phyloP scores from a whole-genome alignment of 2,329 filamentous ascomycete species.

The Phyllosticta citrichinensis region DNA sequence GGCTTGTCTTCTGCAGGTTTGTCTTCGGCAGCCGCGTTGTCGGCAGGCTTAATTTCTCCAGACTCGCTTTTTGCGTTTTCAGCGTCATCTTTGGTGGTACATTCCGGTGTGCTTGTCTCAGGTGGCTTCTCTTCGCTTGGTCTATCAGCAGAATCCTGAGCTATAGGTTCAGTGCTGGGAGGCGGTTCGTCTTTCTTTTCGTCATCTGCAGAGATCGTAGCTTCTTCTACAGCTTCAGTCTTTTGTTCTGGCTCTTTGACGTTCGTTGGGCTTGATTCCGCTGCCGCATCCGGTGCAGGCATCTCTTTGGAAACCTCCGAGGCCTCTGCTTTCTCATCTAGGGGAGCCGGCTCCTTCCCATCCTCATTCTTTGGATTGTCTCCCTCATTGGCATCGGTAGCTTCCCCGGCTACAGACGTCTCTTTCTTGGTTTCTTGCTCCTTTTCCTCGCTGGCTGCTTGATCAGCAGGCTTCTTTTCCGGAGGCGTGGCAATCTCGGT shows the following conservation, averaged over 20 bases:
- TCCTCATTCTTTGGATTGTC: background rate
- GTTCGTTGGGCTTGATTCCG: background rate
- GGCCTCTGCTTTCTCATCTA: background rate
- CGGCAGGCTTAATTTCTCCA: background rate
- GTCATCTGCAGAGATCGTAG: background rate
- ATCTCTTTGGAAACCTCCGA: background rate
- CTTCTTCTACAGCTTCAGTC: background rate
- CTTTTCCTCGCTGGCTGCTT: background rate
- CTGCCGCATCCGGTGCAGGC: background rate
- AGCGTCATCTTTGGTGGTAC: constrained; percentile 6
- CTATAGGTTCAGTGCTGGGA: background rate
- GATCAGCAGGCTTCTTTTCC: background rate
- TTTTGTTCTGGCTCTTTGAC: background rate
- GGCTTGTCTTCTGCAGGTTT: background rate
- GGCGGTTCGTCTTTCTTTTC: background rate
- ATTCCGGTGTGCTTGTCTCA: constrained; percentile 7
- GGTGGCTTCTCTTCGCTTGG: background rate
- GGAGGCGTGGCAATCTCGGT: background rate
- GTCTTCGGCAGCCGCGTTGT: background rate
- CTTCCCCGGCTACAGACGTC: background rate
- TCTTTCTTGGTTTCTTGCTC: background rate
- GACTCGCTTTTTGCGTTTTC: background rate
- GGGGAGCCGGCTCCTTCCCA: background rate
- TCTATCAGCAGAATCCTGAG: background rate
- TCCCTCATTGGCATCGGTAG: background rate